Evolutionary conservation across 176 grass and related monocot species (phyloP), one percentile per base, ranked within the genome.

Genomic region (Raddia guianensis): DNA sequence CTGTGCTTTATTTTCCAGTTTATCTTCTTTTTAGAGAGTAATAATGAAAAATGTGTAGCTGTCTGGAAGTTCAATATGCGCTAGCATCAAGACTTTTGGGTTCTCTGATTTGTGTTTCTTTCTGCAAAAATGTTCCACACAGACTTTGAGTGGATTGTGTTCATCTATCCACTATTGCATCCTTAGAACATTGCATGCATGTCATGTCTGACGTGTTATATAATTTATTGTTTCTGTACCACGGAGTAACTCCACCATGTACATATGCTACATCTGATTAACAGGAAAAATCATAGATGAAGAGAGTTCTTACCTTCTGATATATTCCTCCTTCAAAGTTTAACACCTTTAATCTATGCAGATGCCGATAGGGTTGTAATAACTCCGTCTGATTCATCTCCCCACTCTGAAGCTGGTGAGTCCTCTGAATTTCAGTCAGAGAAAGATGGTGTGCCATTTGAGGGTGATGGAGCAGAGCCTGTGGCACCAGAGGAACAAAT

Each of bases 401-500:
- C 82, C 58, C 74, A 80, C 70, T 83, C 88, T 64, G 85, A 86
- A 79, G 71, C 64, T 63, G 92, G 82, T 40, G 87, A 85, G 16
- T 72, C 65, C 49, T 77, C 77, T 47, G 86, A 88, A 56, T 77
- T 93, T 86, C 80, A 70, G 62, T 62, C 72, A 54, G 86, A 94
- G 62, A 94, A 94, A 78, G 90, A 91, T 65, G 79, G 34, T 32
- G 72, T 87, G 58, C 70, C 69, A 44, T 65, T 85, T 27, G 69
- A 70, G 77, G 73, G 54, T 70, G 87, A 89, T 50, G 74, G 51
- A 48, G 80, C 58, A 64, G 87, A 89, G 65, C 49, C 80, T 69
- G 88, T 87, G 87, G 83, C 73, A 67, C 77, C 68, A 57, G 75
- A 83, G 62, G 92, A 94, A 59, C 73, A 85, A 68, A 88, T 68